A percentile compares a stretch with the other conserved stretches of the same genome.
Evolutionary conservation across 2,329 filamentous ascomycete species (phyloP).

Genomic region (Colletotrichum liriopes): DNA sequence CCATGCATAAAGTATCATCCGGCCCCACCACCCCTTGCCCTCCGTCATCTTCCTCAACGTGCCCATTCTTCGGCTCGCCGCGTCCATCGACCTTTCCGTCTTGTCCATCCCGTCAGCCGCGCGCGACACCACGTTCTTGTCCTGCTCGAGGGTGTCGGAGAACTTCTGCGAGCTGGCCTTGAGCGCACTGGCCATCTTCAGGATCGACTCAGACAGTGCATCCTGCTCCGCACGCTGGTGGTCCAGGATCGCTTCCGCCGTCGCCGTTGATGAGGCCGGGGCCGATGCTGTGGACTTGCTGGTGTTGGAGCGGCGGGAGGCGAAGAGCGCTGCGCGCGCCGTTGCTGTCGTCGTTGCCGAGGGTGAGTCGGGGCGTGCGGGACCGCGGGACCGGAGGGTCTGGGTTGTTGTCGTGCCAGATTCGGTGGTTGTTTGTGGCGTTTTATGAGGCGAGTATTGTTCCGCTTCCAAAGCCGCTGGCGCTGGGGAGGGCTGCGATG

Average conservation of each 20-base stretch:
- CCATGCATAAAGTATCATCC: slow-evolving; percentile 87
- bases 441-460: slow-evolving; percentile 39
- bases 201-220: slow-evolving; percentile 83
- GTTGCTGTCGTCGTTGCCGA: slow-evolving; percentile 51
- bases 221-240: slow-evolving; percentile 88
- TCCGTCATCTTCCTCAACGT: slow-evolving; percentile 85
- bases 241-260: slow-evolving; percentile 81
- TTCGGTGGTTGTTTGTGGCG: slow-evolving; percentile 47
- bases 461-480: neutral
- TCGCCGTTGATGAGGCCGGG: slow-evolving; percentile 61
- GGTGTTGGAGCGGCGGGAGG: slow-evolving; percentile 50
- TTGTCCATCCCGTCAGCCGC: slow-evolving; percentile 84
- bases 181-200: slow-evolving; percentile 83
- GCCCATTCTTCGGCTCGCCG: slow-evolving; percentile 84
- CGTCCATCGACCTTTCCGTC: slow-evolving; percentile 82
- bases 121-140: slow-evolving; percentile 79
- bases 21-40: slow-evolving; percentile 88
- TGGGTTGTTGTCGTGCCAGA: slow-evolving; percentile 48
- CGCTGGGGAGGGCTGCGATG: slow-evolving; percentile 1
- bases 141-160: slow-evolving; percentile 77
- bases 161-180: slow-evolving; percentile 84
- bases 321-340: slow-evolving; percentile 63
- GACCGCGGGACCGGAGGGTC: slow-evolving; percentile 53
- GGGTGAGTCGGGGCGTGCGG: slow-evolving; percentile 44
- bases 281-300: slow-evolving; percentile 48